phyloP scores from a whole-genome alignment of 1,284 basidiomycete genomes.

The Rhodotorula mucilaginosa region DNA sequence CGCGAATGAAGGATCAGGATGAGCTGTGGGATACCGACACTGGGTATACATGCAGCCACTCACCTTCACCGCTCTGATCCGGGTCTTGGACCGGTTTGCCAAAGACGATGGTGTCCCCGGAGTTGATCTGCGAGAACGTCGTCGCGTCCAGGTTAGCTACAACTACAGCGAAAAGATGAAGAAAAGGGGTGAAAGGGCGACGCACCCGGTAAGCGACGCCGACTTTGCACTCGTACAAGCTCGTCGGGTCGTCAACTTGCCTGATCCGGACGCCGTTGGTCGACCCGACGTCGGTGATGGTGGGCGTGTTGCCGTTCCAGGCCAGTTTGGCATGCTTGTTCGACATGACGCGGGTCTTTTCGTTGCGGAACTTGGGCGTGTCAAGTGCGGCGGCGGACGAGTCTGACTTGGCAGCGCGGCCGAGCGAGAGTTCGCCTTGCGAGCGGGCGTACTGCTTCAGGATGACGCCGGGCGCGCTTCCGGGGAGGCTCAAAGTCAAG shows the following conservation, averaged over 20 bases:
- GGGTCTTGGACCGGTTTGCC: conserved; percentile 7
- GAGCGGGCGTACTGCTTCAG: conserved; percentile 13
- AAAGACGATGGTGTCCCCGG: conserved; percentile 16
- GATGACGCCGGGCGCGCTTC: not conserved
- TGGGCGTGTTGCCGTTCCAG: conserved; percentile 13
- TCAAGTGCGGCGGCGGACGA: not conserved
- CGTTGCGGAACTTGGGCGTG: conserved; percentile 15
- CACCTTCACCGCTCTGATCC: not conserved
- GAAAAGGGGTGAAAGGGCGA: too few relatives aligned
- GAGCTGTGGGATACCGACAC: too few relatives aligned
- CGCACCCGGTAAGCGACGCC: conserved; percentile 8
- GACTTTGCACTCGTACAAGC: not conserved
- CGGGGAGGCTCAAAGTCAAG: not conserved
- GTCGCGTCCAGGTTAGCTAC: not conserved
- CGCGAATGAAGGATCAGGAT: too few relatives aligned
- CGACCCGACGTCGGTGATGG: conserved; percentile 10
- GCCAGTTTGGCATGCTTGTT: conserved; percentile 4
- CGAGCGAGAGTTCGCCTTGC: not conserved
- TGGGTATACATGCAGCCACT: not conserved
- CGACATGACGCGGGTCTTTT: conserved; percentile 28
- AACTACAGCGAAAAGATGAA: too few relatives aligned
- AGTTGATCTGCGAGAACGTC: conserved; percentile 4
- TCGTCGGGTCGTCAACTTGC: not conserved
- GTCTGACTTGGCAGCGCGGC: conserved; percentile 11
- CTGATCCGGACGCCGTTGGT: conserved; percentile 20